Conservation (phyloP, 208 protist species). For the Leishmania martiniquensis region DNA sequence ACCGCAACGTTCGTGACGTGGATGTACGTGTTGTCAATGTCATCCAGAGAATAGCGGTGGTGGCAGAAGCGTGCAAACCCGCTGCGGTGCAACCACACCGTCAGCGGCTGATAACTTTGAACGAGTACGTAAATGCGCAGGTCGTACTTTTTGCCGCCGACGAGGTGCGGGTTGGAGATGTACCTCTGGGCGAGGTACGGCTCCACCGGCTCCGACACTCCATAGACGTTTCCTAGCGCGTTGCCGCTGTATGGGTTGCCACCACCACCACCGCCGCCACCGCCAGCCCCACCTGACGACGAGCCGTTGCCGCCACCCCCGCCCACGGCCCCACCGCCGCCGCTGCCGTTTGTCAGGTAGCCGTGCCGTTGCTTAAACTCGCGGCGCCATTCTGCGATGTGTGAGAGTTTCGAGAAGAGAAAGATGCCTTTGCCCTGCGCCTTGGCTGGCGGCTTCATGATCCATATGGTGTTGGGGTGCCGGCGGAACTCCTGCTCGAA, state of each 20-base stretch:
- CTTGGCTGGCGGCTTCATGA: constrained; percentile 97
- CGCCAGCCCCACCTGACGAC: constrained; percentile 2
- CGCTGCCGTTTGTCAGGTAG: constrained; percentile 28
- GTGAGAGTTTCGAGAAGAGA: constrained; percentile 95
- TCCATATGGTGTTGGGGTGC: constrained; percentile 92
- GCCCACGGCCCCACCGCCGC: constrained; percentile 1
- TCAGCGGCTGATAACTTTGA: constrained; percentile 85
- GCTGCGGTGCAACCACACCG: constrained; percentile 91
- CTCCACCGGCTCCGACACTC: constrained; percentile 62
- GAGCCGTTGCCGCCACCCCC: neutral
- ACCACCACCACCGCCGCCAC: neutral
- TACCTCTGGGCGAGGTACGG: constrained; percentile 91
- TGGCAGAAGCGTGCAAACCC: constrained; percentile 94
- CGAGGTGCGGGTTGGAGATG: constrained; percentile 91
- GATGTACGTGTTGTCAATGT: constrained; percentile 94
- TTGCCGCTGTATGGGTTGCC: constrained; percentile 3
- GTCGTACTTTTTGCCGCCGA: constrained; percentile 95
- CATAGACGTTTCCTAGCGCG: constrained; percentile 27
- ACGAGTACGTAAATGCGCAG: constrained; percentile 94
- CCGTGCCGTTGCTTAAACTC: constrained; percentile 82
- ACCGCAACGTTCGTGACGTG: constrained; percentile 98
- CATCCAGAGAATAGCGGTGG: constrained; percentile 89
- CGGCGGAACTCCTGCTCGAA: constrained; percentile 95
- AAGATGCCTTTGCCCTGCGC: constrained; percentile 98
- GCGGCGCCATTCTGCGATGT: constrained; percentile 94